Conservation (phyloP, 768 basidiomycete genomes). For the Hemileccinum rubropunctum region DNA sequence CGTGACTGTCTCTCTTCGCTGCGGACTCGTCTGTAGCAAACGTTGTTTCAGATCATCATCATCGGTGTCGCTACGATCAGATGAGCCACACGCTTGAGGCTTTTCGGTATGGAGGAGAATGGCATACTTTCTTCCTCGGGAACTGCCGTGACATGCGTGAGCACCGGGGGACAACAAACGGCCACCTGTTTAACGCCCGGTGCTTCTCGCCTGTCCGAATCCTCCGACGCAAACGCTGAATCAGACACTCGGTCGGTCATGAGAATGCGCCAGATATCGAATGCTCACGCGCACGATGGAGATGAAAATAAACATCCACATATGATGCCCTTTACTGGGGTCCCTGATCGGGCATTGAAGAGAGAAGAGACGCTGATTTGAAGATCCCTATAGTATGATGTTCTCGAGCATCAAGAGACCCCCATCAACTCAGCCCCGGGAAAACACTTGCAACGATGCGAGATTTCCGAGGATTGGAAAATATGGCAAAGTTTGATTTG, state of each 20-base stretch:
- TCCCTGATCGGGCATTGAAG: no score
- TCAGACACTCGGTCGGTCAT: neutral
- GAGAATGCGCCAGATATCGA: no score
- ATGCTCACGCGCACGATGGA: no score
- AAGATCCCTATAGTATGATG: no score
- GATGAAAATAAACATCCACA: no score
- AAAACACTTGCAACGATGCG: slow-evolving; percentile 1
- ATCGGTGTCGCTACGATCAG: neutral
- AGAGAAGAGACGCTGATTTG: no score
- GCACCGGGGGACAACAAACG: neutral
- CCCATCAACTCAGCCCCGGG: slow-evolving; percentile 9
- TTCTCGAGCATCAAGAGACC: no score
- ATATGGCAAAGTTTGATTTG: no score
- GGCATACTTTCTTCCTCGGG: neutral
- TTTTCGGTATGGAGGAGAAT: no score
- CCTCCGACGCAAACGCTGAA: neutral
- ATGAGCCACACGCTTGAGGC: neutral
- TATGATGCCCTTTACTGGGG: no score
- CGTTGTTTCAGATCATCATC: neutral
- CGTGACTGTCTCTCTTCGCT: neutral
- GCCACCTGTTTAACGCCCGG: neutral
- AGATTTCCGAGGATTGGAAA: neutral
- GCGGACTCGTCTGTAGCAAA: neutral
- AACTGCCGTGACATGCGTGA: neutral
- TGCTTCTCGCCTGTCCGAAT: neutral